Evolutionary conservation across 2,329 filamentous ascomycete species (phyloP), one percentile per base, ranked within the genome.

Genomic region (Phoma sp.): DNA sequence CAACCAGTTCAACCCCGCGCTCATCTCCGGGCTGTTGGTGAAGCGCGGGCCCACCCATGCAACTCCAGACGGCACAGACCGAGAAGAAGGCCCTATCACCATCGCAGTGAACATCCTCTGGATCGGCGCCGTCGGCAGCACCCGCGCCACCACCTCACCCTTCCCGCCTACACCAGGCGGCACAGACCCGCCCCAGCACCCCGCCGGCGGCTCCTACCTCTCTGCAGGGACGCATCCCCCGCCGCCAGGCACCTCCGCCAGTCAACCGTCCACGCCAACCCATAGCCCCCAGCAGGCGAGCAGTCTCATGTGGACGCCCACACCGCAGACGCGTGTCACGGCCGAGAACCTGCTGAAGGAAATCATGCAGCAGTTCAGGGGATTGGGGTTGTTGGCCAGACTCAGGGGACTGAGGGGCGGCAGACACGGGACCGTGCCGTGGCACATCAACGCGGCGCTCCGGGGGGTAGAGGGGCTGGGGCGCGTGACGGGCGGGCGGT

Each of bases 361-460:
- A 70, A 86, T 91, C 71, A 70, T 95, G 53, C 82, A 78, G 27
- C 85, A 88, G 71, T 94, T 88, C 68, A 78, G 90, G 38, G 86
- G 84, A 0, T 71, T 95, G 58, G 87, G 86, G 0, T 85, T 89
- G 17, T 70, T 95, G 63, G 89, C 89, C 1, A 82, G 86, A 60
- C 84, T 87, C 21, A 84, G 88, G 57, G 89, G 66, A 78, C 86
- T 67, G 82, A 85, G 65, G 74, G 81, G 57, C 79, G 85, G 57
- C 49, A 81, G 77, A 43, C 85, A 87, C 67, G 77, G 77, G 15
- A 81, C 86, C n/a, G 78, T 89, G 65, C 91, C 91, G 17, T 91
- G 90, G 88, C 91, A 94, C 79, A 78, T 94, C 56, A 88, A 86
- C 12, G 88, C 85, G 17, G 89, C 87, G 2, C 83, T 89, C 74